Evolutionary conservation across 352 stramenopile species (phyloP).

Genomic region (Peronospora farinosa): DNA sequence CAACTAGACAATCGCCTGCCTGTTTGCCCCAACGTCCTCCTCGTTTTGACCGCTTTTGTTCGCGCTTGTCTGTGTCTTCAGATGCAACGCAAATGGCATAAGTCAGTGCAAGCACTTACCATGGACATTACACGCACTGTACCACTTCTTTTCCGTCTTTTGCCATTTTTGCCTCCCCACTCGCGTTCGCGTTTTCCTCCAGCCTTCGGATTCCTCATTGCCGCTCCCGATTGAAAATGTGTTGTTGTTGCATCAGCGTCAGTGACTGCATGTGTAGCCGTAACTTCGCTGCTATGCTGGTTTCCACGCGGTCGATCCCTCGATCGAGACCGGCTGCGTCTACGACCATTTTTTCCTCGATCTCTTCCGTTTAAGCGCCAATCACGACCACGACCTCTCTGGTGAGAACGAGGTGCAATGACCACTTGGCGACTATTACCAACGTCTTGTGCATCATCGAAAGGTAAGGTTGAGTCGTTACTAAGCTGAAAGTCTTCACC

Average conservation of each 20-base stretch:
- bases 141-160: constrained; percentile 37
- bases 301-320: constrained; percentile 20
- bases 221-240: constrained; percentile 7
- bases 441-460: constrained; percentile 15
- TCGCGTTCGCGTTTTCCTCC: constrained; percentile 14
- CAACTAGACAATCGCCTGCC: constrained; percentile 11
- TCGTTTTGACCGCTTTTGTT: constrained; percentile 16
- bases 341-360: constrained; percentile 15
- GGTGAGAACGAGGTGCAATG: constrained; percentile 19
- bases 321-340: constrained; percentile 26
- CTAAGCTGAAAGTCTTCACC: constrained; percentile 11
- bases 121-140: neutral
- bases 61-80: constrained; percentile 15
- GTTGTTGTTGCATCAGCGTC: constrained; percentile 3
- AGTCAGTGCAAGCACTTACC: constrained; percentile 6
- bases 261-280: neutral
- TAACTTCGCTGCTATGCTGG: constrained; percentile 5
- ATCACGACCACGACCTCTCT: constrained; percentile 16
- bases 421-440: constrained; percentile 28
- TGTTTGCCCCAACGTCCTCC: constrained; percentile 10
- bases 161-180: constrained; percentile 12
- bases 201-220: constrained; percentile 1
- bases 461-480: constrained; percentile 7
- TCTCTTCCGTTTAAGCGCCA: constrained; percentile 17
- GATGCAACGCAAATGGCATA: neutral